Percentiles rank a stretch among this genome's conserved stretches.
phyloP scores from a whole-genome alignment of 129 eudicot genomes.

The Helianthus annuus region DNA sequence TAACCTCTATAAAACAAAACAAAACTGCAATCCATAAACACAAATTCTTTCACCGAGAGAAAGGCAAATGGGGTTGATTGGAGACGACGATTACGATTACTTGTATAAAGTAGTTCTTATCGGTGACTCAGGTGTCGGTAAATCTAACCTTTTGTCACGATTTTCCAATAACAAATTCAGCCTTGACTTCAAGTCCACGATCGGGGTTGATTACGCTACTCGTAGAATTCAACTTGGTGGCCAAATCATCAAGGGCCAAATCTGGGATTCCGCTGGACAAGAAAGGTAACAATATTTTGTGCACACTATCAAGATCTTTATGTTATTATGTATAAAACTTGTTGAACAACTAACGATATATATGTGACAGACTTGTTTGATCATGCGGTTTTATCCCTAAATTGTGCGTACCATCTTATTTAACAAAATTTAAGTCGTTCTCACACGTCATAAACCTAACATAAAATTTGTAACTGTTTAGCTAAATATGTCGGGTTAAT shows the following conservation, averaged over 20 bases:
- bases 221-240: background rate
- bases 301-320: too few species aligned
- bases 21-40: background rate
- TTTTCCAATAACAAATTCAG: slow-evolving; percentile 1
- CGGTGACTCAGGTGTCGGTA: slow-evolving; percentile 6
- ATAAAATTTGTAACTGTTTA: too few species aligned
- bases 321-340: background rate
- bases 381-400: too few species aligned
- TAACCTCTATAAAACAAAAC: too few species aligned
- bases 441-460: too few species aligned
- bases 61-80: slow-evolving; percentile 1
- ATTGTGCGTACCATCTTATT: too few species aligned
- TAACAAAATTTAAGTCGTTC: too few species aligned
- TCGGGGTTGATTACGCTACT: slow-evolving; percentile 5
- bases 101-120: slow-evolving; percentile 7
- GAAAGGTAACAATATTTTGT: background rate
- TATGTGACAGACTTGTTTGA: too few species aligned
- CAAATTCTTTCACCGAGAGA: background rate
- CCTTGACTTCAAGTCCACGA: background rate
- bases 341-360: background rate
- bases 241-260: slow-evolving; percentile 4
- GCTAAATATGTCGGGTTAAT: too few species aligned
- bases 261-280: slow-evolving; percentile 2
- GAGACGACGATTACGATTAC: slow-evolving; percentile 5
- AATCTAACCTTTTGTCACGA: slow-evolving; percentile 5